Evolutionary conservation across 1,139 yeast species (phyloP).

Genomic region (Lizanozyma gosingica): DNA sequence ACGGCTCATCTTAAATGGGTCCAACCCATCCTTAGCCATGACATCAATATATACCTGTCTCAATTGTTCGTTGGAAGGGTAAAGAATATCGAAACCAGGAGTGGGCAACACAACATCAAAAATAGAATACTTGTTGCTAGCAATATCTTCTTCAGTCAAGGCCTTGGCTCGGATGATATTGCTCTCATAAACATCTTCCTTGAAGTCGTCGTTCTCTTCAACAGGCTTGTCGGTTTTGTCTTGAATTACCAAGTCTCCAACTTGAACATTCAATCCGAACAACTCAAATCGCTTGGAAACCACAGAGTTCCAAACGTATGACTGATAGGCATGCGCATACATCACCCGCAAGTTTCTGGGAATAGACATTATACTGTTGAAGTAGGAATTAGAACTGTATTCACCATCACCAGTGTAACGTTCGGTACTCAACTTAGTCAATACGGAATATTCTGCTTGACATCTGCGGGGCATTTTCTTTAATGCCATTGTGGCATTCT

Average conservation of each 20-base stretch:
- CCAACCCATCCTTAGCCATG: constrained; percentile 76
- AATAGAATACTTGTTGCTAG: constrained; percentile 49
- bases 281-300: constrained; percentile 69
- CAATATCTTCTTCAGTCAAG: constrained; percentile 66
- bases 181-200: constrained; percentile 55
- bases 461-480: constrained; percentile 79
- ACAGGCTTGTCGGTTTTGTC: constrained; percentile 15
- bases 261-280: constrained; percentile 62
- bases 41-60: constrained; percentile 55
- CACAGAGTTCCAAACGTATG: constrained; percentile 87
- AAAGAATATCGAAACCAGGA: constrained; percentile 84
- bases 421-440: constrained; percentile 45
- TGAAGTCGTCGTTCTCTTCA: constrained; percentile 39
- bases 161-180: constrained; percentile 56
- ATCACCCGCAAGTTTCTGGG: constrained; percentile 88
- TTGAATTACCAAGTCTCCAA: constrained; percentile 74
- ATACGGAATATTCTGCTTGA: constrained; percentile 72
- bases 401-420: constrained; percentile 38
- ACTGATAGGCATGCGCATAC: constrained; percentile 97
- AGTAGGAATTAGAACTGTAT: constrained; percentile 44
- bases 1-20: constrained; percentile 79
- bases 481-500: constrained; percentile 56
- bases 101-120: constrained; percentile 86
- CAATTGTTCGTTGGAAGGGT: constrained; percentile 63
- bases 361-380: constrained; percentile 79